Base-by-base conservation (phyloP, 2,329 filamentous ascomycete species). In the Monilinia fructigena region DNA sequence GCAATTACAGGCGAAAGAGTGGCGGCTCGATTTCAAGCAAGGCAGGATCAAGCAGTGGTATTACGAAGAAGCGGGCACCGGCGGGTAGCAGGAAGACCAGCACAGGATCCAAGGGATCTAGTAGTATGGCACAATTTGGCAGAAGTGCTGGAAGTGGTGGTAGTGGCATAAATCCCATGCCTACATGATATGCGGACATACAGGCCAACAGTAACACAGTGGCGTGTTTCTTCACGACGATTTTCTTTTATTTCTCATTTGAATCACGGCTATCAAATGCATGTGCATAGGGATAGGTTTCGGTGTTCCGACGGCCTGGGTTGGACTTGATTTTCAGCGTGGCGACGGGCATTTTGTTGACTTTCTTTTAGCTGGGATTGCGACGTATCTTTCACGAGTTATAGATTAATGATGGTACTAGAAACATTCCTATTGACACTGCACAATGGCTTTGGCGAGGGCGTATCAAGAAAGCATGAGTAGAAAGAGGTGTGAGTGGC, bases 81-180 rank as follows among this genome's bases (percentile, higher is more conserved):
- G 61, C 50, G 28, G 66, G 66, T 28, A 38, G 59, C 10, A 71
- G 68, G 63, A 71, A 63, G 45, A 60, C 64, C n/a, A 54, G 65
- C 53, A 16, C 59, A 7, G 35, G 20, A 38, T 50, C 28, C 16
- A 66, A 18, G 60, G 62, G 26, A 47, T 63, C 35, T 50, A 52
- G 4, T 50, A 65, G 56, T 40, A 66, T 59, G 59, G 52, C 52
- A 42, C 55, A 66, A 28, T 61, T 55, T 42, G 42, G 60, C 5
- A 56, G 64, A 53, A 56, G 62, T 26, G 65, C 65, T 35, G 63
- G 56, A 45, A 47, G 54, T 10, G 66, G 68, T 45, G 62, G 65
- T 38, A 73, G 72, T 59, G 71, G 71, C 2, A 74, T 74, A 69
- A 73, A 71, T 72, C 72, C 73, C 31, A 69, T 65, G 63, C 55